Conservation (phyloP, 441 rosid genomes). For the Pelargonium fulgidum region DNA sequence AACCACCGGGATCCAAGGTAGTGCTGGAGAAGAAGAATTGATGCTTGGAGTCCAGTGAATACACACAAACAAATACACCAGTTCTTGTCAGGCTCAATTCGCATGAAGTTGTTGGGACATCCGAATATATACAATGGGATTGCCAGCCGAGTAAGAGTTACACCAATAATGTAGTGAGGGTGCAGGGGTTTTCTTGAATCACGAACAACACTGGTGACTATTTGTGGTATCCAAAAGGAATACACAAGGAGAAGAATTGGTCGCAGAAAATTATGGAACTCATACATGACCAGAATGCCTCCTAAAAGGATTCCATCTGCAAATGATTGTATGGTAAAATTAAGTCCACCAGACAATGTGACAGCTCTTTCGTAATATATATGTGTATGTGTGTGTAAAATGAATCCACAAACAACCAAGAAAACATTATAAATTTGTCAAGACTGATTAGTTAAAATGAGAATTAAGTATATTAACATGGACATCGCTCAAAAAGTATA, state of each 20-base stretch:
- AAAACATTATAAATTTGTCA: not conserved
- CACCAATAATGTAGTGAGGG: constrained; percentile 85
- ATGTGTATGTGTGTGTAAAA: not conserved
- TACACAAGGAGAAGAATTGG: constrained; percentile 74
- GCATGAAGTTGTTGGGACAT: constrained; percentile 94
- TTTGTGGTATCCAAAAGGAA: constrained; percentile 95
- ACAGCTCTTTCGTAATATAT: not conserved
- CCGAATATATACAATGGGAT: constrained; percentile 81
- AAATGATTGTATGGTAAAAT: constrained; percentile 18
- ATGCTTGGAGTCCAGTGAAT: constrained; percentile 73
- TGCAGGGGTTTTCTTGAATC: constrained; percentile 96
- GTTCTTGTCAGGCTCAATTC: constrained; percentile 65
- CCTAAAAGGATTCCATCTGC: constrained; percentile 98
- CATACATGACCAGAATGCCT: constrained; percentile 91
- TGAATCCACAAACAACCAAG: not conserved
- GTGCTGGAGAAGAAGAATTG: constrained; percentile 84
- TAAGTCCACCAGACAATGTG: constrained; percentile 5
- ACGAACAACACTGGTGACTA: constrained; percentile 67
- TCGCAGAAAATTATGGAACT: constrained; percentile 74
- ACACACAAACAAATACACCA: constrained; percentile 71
- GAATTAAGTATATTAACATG: too few relatives aligned
- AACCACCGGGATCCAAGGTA: constrained; percentile 95
- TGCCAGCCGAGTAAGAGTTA: constrained; percentile 80
- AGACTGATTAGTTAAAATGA: too few relatives aligned
- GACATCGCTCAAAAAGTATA: too few relatives aligned